Conservation (phyloP, 1,139 yeast genomes). For the Sugiyamaella novakii region DNA sequence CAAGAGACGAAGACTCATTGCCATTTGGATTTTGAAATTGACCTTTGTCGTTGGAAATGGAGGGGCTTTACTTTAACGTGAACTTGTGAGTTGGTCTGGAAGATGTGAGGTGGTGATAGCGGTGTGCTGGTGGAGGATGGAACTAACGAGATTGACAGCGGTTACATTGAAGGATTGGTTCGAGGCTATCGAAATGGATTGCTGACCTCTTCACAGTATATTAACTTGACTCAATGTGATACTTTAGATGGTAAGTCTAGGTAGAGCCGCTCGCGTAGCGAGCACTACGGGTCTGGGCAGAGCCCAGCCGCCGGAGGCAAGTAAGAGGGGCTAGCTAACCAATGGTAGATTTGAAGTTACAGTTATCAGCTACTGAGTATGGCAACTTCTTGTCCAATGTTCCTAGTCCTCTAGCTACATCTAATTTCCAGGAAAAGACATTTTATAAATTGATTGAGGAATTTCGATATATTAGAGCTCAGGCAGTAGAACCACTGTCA, state of each 20-base stretch:
- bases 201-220: constrained; percentile 73
- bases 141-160: constrained; percentile 45
- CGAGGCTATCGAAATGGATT: constrained; percentile 92
- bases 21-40: no score
- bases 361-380: constrained; percentile 92
- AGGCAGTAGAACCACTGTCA: constrained; percentile 77
- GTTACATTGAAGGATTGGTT: constrained; percentile 90
- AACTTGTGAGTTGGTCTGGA: constrained; percentile 51
- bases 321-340: background rate
- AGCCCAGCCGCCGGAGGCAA: constrained; percentile 3
- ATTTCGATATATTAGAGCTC: constrained; percentile 81
- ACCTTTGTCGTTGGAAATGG: no score
- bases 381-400: constrained; percentile 86
- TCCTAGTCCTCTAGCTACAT: constrained; percentile 78
- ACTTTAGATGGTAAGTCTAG: constrained; percentile 59
- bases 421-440: constrained; percentile 78
- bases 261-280: constrained; percentile 9
- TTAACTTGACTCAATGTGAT: constrained; percentile 94
- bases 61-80: constrained; percentile 82
- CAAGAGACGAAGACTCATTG: no score
- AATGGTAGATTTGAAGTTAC: constrained; percentile 72
- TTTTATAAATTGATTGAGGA: constrained; percentile 75
- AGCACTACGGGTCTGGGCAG: background rate
- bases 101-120: background rate
- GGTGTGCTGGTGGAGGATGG: background rate